Percentiles rank a stretch among this genome's conserved stretches.
Evolutionary conservation across 2,329 filamentous ascomycete species (phyloP).

Genomic region (Aspergillus pseudoterreus): DNA sequence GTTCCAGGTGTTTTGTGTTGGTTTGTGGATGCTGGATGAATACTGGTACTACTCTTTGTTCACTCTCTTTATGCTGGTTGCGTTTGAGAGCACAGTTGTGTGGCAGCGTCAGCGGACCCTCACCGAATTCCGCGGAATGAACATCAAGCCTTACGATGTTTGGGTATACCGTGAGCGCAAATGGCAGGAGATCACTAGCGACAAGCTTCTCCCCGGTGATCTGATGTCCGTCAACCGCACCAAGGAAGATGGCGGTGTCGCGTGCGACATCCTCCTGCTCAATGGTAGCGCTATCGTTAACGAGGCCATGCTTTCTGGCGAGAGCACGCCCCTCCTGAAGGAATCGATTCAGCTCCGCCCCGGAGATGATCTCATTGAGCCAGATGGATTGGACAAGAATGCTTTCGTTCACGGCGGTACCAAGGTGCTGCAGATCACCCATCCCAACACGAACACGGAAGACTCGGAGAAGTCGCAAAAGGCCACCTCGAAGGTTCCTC

Average conservation of each 20-base stretch:
- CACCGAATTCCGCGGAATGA: conserved; percentile 97
- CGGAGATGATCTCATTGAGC: conserved; percentile 72
- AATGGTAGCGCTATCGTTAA: conserved; percentile 97
- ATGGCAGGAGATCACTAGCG: conserved; percentile 85
- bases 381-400: conserved; percentile 93
- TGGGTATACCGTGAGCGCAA: conserved; percentile 84
- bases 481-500: conserved; percentile 69
- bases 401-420: conserved; percentile 95
- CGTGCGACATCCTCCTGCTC: conserved; percentile 93
- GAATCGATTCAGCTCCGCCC: conserved; percentile 92
- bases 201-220: conserved; percentile 89
- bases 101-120: conserved; percentile 97
- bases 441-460: conserved; percentile 69
- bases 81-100: conserved; percentile 96
- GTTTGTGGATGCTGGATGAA: conserved; percentile 96
- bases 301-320: conserved; percentile 97
- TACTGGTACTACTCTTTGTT: conserved; percentile 99
- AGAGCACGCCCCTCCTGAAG: conserved; percentile 94
- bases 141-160: conserved; percentile 96
- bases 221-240: conserved; percentile 88
- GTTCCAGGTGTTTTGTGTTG: conserved; percentile 98
- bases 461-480: conserved; percentile 60
- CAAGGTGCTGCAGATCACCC: conserved; percentile 92
- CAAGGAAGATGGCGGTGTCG: conserved; percentile 94
- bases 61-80: conserved; percentile 96